Evolutionary conservation across 805 yeast genomes (phyloP), one percentile per base, ranked within the genome.

Genomic region (Wickerhamiella vanderwaltii): DNA sequence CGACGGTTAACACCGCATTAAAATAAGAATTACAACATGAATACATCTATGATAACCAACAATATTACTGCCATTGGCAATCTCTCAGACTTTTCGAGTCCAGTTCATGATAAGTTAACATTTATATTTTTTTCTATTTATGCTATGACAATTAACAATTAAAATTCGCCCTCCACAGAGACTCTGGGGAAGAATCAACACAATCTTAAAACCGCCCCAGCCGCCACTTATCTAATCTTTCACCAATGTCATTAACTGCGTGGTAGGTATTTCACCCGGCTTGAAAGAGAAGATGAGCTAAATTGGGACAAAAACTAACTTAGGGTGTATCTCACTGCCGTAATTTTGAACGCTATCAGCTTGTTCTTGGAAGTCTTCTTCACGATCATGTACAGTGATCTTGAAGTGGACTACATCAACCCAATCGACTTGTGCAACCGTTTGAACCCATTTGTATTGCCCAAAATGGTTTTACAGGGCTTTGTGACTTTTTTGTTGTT

Each of bases 361-460:
- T 69, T 88, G 64, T 86, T 88, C 59, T 69, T 82, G 29, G 96
- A 87, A 67, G 96, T 87, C 43, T 91, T 82, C 63, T 87, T 87
- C 72, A 85, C 95, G 38, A 86, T 87, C 64, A 77, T 86, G 79
- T 88, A 82, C 68, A 82, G 94, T 50, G 97, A 87, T 64, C 46
- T 34, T 44, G 55, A 53, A 48, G 53, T 51, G 45, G 96, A 88
- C 62, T 88, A 86, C 68, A 87, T 88, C 67, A 88, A 88, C 63
- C 96, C 96, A 41, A 85, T 88, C 55, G 97, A 91, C 62, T 72
- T 88, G 52, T 88, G 98, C 68, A 83, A 83, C 67, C 84, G 82
- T 57, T 74, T 91, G 57, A 91, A 88, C 69, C 77, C 46, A 17
- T 79, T 81, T 67, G 77, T 88, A 53, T 68, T 81, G 30, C 96